Conservation (phyloP, 108 stramenopile genomes). For the Cylindrotheca closterium region DNA sequence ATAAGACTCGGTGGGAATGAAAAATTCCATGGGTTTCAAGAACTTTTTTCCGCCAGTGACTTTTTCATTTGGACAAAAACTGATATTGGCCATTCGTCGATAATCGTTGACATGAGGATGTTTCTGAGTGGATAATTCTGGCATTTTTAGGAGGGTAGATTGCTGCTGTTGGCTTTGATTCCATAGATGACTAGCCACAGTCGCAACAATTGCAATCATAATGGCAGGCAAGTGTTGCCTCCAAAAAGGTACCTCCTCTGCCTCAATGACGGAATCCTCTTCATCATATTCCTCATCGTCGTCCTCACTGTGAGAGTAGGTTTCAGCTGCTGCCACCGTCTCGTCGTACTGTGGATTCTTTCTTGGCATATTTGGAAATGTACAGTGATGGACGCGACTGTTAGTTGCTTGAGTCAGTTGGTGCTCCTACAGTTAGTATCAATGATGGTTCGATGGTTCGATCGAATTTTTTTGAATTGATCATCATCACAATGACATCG, state of each 20-base stretch:
- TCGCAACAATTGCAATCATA: conserved; percentile 57
- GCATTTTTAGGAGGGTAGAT: conserved; percentile 3
- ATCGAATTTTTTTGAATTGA: too few relatives aligned
- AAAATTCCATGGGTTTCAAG: conserved; percentile 47
- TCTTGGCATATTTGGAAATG: too few relatives aligned
- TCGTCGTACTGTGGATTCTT: too few relatives aligned
- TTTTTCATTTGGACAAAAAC: conserved; percentile 26
- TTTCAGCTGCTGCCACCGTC: conserved; percentile 4
- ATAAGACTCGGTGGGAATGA: conserved; percentile 31
- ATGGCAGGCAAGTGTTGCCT: conserved; percentile 63
- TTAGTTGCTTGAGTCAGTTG: too few relatives aligned
- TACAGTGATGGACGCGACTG: too few relatives aligned
- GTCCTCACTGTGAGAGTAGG: conserved; percentile 25
- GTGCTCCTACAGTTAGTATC: too few relatives aligned
- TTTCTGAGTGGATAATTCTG: background rate
- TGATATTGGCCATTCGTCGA: conserved; percentile 41
- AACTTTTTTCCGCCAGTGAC: background rate
- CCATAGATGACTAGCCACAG: conserved; percentile 36
- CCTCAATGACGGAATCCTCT: conserved; percentile 9
- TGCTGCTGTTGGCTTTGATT: conserved; percentile 3
- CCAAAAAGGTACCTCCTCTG: conserved; percentile 23
- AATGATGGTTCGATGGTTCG: too few relatives aligned
- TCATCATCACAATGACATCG: too few relatives aligned
- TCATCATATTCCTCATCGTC: conserved; percentile 31
- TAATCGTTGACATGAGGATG: conserved; percentile 34